Conservation (phyloP, 116 monocot species). For the Iris pallida region DNA sequence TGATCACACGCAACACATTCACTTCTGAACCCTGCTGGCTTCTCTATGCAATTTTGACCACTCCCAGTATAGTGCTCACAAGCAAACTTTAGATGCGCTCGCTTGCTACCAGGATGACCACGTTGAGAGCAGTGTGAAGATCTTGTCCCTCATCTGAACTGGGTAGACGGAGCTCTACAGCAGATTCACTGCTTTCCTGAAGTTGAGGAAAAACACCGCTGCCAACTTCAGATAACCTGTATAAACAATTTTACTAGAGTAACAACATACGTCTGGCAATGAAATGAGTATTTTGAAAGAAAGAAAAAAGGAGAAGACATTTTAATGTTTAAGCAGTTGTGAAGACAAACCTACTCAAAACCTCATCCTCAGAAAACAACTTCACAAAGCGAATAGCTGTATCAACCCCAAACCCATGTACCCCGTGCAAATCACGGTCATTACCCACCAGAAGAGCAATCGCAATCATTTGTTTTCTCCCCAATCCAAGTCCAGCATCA, state of each 20-base stretch:
- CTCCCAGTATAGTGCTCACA: constrained; percentile 52
- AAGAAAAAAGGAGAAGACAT: not conserved
- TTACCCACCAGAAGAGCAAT: constrained; percentile 75
- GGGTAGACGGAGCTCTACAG: constrained; percentile 14
- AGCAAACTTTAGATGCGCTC: constrained; percentile 41
- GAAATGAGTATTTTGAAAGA: not conserved
- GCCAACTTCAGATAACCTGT: constrained; percentile 75
- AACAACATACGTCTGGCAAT: not conserved
- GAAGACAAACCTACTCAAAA: constrained; percentile 60
- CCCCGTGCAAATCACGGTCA: constrained; percentile 74
- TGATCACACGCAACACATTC: constrained; percentile 49
- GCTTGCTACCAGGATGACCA: constrained; percentile 87
- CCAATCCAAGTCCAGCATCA: constrained; percentile 73
- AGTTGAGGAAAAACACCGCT: constrained; percentile 25
- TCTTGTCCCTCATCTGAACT: constrained; percentile 25
- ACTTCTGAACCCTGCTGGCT: constrained; percentile 75
- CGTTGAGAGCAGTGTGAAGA: constrained; percentile 77
- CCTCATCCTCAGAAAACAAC: constrained; percentile 63
- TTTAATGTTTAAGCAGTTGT: not conserved
- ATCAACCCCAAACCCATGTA: constrained; percentile 79
- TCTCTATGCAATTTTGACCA: constrained; percentile 56
- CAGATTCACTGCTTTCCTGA: constrained; percentile 10
- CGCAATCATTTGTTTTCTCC: constrained; percentile 73
- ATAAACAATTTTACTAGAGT: constrained; percentile 11
- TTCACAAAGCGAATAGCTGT: constrained; percentile 86